Base-by-base conservation (phyloP, 306 rosid species). In the Begonia fuchsioides region DNA sequence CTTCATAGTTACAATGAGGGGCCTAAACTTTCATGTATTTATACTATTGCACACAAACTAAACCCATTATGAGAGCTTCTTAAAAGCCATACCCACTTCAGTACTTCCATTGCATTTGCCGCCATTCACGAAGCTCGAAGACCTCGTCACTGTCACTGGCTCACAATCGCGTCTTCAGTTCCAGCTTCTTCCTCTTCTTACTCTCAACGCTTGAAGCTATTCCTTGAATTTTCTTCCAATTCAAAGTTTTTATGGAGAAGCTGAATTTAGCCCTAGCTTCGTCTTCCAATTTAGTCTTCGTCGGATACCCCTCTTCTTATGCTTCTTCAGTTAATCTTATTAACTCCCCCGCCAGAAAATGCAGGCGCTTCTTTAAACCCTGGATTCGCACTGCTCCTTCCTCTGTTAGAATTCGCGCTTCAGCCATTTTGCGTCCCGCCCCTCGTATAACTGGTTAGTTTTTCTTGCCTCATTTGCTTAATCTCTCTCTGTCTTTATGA, bases 181-280 rank as follows among this genome's bases (percentile, higher is more conserved):
- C 35, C 35, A 6, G 35, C 35, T 26, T 26, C 35, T 26, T 5
- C 35, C 7, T 26, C 8, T 26, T 26, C 35, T 5, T 26, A 6
- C 35, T 26, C 35, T 26, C 1, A 26, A 26, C 0, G 35, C 35
- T 26, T 26, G 35, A 8, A 26, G 7, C 8, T 5, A 26, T 26
- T 26, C 35, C 35, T 26, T 26, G 35, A 26, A 26, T 26, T 26
- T 2, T 26, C 35, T 2, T 26, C 14, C 12, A 10, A 11, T 32
- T 16, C 2, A 15, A 44, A 56, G 15, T 17, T 7, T 18, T 53
- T 49, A 59, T 59, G 63, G 63, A 59, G 1, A 59, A 43, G n/a
- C 49, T 59, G 49, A 59, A 16, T 43, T 49, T 59, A 12, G 55
- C 55, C 41, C 50, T 59, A 18, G 15, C 63, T 19, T 50, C 63